A percentile compares a stretch with the other conserved stretches of the same genome.
Evolutionary conservation across 345 rosid genomes (phyloP).

Genomic region (Eucalyptus sp.): DNA sequence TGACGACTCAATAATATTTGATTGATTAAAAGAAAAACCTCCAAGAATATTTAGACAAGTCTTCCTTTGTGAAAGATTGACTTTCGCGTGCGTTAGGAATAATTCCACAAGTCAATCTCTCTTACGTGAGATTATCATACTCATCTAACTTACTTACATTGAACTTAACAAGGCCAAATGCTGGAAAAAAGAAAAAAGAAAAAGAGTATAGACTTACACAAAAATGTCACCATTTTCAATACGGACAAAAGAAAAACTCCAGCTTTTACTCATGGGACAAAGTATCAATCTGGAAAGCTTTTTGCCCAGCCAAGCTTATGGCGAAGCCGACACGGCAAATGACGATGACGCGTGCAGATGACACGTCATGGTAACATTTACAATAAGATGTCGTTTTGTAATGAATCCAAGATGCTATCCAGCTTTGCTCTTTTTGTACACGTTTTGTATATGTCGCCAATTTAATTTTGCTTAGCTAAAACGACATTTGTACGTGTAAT

Average conservation of each 20-base stretch:
- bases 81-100: background rate
- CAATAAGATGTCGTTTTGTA: background rate
- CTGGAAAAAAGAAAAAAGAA: background rate
- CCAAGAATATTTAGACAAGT: background rate
- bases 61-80: background rate
- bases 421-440: background rate
- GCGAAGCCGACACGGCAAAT: background rate
- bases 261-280: background rate
- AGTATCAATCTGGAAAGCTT: background rate
- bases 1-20: background rate
- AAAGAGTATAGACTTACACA: background rate
- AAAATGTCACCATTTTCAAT: background rate
- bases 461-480: background rate
- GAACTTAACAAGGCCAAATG: background rate
- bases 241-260: background rate
- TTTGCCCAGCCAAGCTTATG: background rate
- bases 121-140: background rate
- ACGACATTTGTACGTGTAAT: background rate
- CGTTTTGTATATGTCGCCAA: background rate
- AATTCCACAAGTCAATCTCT: background rate
- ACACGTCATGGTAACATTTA: background rate
- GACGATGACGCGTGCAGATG: background rate
- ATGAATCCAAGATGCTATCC: background rate
- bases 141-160: background rate
- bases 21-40: background rate